These are phyloP conservation scores for Fusarium brachygibbosum DNA, from an alignment of 2,329 filamentous ascomycete species.

Conservation along the genomic window DNA sequence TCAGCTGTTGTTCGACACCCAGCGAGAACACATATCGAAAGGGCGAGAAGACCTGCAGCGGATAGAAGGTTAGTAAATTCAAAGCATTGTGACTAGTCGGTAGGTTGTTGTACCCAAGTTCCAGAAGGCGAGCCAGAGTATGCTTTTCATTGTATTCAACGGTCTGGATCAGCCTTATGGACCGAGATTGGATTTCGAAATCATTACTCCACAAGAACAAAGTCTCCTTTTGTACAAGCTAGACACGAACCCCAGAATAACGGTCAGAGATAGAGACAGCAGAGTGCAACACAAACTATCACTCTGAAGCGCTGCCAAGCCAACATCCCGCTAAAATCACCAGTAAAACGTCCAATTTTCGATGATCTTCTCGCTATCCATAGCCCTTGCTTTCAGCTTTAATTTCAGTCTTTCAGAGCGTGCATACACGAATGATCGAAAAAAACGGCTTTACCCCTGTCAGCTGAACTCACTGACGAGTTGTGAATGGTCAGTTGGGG, in stretches of 20 bases:
- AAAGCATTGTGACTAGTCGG: background rate
- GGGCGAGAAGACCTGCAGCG: constrained; percentile 27
- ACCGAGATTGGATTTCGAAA: background rate
- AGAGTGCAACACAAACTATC: background rate
- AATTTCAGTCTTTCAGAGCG: constrained; percentile 9
- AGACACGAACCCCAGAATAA: background rate
- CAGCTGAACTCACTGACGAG: constrained; percentile 32
- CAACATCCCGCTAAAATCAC: background rate
- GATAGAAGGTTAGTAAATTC: background rate
- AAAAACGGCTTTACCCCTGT: constrained; percentile 16
- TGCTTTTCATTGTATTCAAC: constrained; percentile 15
- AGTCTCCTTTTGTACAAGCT: background rate
- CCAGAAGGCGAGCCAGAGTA: constrained; percentile 18
- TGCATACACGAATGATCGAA: constrained; percentile 3
- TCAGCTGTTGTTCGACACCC: constrained; percentile 34
- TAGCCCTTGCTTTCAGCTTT: constrained; percentile 4
- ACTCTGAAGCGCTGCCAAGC: constrained; percentile 20
- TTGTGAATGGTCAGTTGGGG: constrained; percentile 14
- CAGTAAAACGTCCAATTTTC: background rate
- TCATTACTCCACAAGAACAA: background rate
- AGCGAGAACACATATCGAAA: constrained; percentile 36
- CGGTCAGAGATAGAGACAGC: background rate
- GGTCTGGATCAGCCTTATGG: background rate
- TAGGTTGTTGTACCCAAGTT: constrained; percentile 17
- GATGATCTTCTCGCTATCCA: constrained; percentile 2